Evolutionary conservation across 2,329 filamentous ascomycete genomes (phyloP).

Genomic region (Aspergillus luchuensis): DNA sequence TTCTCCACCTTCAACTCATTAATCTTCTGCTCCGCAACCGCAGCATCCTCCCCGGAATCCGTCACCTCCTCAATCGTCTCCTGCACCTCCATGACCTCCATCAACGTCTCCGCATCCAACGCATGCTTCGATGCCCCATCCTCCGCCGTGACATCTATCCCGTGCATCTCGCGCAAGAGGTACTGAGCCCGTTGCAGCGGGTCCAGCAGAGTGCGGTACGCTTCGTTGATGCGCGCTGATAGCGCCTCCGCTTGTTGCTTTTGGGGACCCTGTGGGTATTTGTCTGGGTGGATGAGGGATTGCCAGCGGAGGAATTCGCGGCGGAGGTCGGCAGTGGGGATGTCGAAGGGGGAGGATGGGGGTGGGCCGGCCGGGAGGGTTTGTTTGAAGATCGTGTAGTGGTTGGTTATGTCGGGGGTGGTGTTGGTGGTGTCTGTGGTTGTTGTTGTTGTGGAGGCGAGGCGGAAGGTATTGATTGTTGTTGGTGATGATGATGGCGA

Average conservation of each 20-base stretch:
- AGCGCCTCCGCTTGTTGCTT: conserved; percentile 70
- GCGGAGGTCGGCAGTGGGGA: conserved; percentile 70
- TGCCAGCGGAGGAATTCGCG: conserved; percentile 87
- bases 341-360: conserved; percentile 71
- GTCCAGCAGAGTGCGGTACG: conserved; percentile 79
- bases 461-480: conserved; percentile 13
- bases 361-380: conserved; percentile 78
- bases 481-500: neutral
- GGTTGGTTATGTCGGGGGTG: conserved; percentile 53
- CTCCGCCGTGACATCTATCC: conserved; percentile 70
- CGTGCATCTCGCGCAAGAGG: conserved; percentile 66
- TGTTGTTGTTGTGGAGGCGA: conserved; percentile 18
- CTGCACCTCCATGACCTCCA: conserved; percentile 82
- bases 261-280: conserved; percentile 49
- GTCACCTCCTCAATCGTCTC: conserved; percentile 70
- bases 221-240: conserved; percentile 86
- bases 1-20: conserved; percentile 68
- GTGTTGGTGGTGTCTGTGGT: conserved; percentile 10
- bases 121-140: conserved; percentile 73
- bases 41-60: conserved; percentile 10
- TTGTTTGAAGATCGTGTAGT: conserved; percentile 86
- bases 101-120: conserved; percentile 70
- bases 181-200: conserved; percentile 88
- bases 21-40: conserved; percentile 62
- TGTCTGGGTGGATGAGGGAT: conserved; percentile 51